phyloP scores from a whole-genome alignment of 106 monocot species.

The Dendrobium officinale region DNA sequence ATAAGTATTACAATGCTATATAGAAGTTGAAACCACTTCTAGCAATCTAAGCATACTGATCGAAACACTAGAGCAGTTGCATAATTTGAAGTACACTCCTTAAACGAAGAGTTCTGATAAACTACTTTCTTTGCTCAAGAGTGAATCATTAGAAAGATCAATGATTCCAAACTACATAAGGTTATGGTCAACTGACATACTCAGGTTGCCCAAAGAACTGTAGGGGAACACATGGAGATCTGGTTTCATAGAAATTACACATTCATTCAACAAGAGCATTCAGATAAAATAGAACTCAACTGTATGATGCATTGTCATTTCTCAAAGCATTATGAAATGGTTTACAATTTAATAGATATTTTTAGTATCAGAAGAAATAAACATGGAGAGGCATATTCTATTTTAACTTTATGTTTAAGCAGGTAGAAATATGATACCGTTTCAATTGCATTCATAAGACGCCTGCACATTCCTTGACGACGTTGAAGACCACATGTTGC shows the following conservation, averaged over 20 bases:
- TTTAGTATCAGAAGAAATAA: not conserved
- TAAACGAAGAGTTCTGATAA: not conserved
- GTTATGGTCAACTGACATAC: not conserved
- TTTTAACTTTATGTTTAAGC: not conserved
- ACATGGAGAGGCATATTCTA: not conserved
- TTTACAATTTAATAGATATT: not conserved
- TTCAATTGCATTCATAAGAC: conserved; percentile 19
- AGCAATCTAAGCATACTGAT: not conserved
- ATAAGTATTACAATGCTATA: no score
- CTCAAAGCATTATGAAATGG: not conserved
- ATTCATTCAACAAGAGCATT: no score
- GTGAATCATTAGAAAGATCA: not conserved
- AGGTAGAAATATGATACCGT: conserved; percentile 6
- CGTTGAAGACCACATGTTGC: conserved; percentile 20
- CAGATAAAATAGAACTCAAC: not conserved
- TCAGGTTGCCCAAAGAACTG: not conserved
- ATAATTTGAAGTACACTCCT: not conserved
- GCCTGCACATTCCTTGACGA: conserved; percentile 24
- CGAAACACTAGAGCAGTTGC: not conserved
- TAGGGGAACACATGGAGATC: not conserved
- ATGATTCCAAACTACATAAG: not conserved
- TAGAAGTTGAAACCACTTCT: not conserved
- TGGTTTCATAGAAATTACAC: no score
- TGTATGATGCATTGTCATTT: not conserved
- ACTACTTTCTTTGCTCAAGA: not conserved